Base-by-base conservation (phyloP, 2,329 filamentous ascomycete genomes). In the Massarina eburnea region DNA sequence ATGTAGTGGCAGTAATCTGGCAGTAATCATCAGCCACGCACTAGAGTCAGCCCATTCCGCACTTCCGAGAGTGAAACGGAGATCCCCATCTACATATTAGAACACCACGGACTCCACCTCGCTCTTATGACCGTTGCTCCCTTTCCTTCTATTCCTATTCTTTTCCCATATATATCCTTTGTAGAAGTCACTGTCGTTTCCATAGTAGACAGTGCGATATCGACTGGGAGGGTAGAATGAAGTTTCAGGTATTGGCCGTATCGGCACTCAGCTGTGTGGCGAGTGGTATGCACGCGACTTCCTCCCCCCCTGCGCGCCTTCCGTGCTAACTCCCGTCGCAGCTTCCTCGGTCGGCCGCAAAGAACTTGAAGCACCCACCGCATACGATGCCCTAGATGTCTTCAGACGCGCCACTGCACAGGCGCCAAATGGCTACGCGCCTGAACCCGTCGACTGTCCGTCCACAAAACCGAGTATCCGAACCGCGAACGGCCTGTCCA, bases 371-470 rank as follows among this genome's bases (percentile, higher is more conserved):
- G 50, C 55, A 36, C 57, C 48, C 21, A 49, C 50, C 30, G 49
- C 55, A 33, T 41, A 49, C 20, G 42, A 52, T 45, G 52, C 39
- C 3, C 18, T 60, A 29, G 58, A 56, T 10, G 18, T 51, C 22
- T 63, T 55, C 49, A 68, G 61, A 48, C 72, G 79, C 41, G 76
- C 76, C 3, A 58, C 79, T 1, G 77, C 80, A 1, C 77, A 82
- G 59, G 77, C 81, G 30, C 76, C 84, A 4, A 76, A 88, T 60
- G 82, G 83, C 50, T 96, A 96, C 68, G 81, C 83, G 1, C 91
- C 91, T 0, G 72, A 77, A 26, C 65, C 72, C 5, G 85, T 88
- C 33, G 68, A 80, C 51, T 96, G 91, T 61, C 90, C 91, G 3
- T 72, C 76, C 6, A 75, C 75, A n/a, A 79, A 82, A 35, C 91